Percentiles rank a stretch among this genome's conserved stretches.
These are phyloP conservation scores for Saccharomycopsis malanga DNA, from an alignment of 805 yeast species.

Conservation along the genomic window DNA sequence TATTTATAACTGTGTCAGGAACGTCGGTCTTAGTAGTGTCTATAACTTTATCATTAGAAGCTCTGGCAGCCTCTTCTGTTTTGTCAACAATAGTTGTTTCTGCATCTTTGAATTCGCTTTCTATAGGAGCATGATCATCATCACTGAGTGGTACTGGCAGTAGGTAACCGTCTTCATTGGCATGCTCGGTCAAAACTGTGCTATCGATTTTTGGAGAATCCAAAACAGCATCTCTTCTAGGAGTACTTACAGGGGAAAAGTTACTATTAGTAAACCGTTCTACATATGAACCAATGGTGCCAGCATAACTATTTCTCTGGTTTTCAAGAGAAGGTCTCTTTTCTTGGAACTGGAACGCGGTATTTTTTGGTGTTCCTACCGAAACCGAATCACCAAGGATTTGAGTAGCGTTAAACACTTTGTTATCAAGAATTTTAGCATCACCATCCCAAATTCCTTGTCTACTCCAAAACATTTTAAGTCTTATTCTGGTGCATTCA, in stretches of 20 bases:
- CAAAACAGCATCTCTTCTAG: background rate
- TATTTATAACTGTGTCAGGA: too few species aligned
- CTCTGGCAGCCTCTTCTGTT: too few species aligned
- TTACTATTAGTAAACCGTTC: slow-evolving; percentile 6
- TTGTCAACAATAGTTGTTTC: too few species aligned
- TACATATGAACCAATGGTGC: slow-evolving; percentile 15
- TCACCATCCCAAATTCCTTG: slow-evolving; percentile 69
- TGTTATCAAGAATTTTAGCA: slow-evolving; percentile 28
- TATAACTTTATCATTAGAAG: too few species aligned
- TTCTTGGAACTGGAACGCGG: slow-evolving; percentile 7
- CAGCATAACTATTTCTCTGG: slow-evolving; percentile 17
- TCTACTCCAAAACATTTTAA: slow-evolving; percentile 76
- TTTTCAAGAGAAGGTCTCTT: slow-evolving; percentile 3
- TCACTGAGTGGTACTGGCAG: too few species aligned
- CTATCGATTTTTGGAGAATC: background rate
- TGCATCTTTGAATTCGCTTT: too few species aligned
- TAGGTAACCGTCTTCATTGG: too few species aligned
- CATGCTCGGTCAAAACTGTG: too few species aligned
- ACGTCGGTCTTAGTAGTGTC: too few species aligned
- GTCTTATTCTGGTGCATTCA: slow-evolving; percentile 45
- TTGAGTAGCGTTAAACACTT: slow-evolving; percentile 22
- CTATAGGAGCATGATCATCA: too few species aligned
- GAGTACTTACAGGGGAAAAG: background rate
- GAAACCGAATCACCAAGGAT: slow-evolving; percentile 1
- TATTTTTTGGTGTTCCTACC: background rate